A percentile compares a stretch with the other conserved stretches of the same genome.
Evolutionary conservation across 2,329 filamentous ascomycete species (phyloP).

Genomic region (Paracoccidioides lutzii): DNA sequence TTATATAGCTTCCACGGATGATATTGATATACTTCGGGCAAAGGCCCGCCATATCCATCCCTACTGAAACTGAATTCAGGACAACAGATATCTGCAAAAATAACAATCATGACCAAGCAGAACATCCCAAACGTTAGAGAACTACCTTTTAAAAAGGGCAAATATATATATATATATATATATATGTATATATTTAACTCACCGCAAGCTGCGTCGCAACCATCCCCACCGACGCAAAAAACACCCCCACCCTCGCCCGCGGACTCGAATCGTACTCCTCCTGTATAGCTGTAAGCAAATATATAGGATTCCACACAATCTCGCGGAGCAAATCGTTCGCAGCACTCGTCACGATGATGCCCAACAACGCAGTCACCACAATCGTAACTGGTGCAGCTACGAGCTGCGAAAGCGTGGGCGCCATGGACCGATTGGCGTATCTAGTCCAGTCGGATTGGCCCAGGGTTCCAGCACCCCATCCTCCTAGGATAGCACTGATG

Average conservation of each 20-base stretch:
- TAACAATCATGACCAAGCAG: background rate
- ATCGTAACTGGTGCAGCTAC: conserved; percentile 26
- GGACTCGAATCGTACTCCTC: conserved; percentile 18
- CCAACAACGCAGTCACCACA: conserved; percentile 24
- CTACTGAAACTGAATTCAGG: conserved; percentile 38
- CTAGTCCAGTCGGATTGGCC: conserved; percentile 18
- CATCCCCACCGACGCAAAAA: conserved; percentile 26
- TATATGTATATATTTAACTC: too few species aligned
- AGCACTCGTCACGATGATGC: conserved; percentile 27
- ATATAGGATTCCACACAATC: conserved; percentile 30
- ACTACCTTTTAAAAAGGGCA: too few species aligned
- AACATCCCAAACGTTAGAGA: too few species aligned
- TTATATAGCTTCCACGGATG: conserved; percentile 40
- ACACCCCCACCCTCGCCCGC: conserved; percentile 23
- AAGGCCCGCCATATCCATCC: conserved; percentile 44
- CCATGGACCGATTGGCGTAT: conserved; percentile 16
- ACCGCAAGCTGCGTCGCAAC: conserved; percentile 24
- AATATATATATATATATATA: too few species aligned
- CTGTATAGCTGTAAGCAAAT: conserved; percentile 25
- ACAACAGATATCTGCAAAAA: conserved; percentile 23
- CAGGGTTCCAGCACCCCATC: conserved; percentile 16
- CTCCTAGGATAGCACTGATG: conserved; percentile 16
- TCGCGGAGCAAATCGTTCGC: conserved; percentile 18
- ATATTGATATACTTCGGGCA: conserved; percentile 45
- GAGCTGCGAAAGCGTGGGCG: conserved; percentile 16